Conservation (phyloP, 352 stramenopile species). For the Blastocystis sp. region DNA sequence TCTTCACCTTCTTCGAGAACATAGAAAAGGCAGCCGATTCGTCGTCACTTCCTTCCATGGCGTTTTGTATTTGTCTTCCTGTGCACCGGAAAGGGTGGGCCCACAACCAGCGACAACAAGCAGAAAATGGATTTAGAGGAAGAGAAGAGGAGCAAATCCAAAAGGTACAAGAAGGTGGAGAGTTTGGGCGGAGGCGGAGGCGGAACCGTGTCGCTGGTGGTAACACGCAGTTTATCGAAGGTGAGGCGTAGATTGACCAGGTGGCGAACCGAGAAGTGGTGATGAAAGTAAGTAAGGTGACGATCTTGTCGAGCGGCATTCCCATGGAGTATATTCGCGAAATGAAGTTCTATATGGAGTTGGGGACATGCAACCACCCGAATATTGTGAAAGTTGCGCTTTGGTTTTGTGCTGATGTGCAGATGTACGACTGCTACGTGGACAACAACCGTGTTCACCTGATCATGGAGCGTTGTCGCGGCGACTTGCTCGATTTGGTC, state of each 20-base stretch:
- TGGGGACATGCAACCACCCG: constrained; percentile 18
- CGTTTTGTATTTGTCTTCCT: neutral
- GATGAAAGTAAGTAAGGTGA: constrained; percentile 21
- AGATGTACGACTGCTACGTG: constrained; percentile 60
- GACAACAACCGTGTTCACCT: constrained; percentile 24
- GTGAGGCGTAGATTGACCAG: constrained; percentile 12
- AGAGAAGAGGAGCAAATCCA: neutral
- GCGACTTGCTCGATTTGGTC: constrained; percentile 39
- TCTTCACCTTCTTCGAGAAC: constrained; percentile 64
- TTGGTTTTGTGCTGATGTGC: neutral
- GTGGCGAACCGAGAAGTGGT: constrained; percentile 34
- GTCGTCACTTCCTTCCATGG: constrained; percentile 42
- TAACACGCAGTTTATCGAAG: neutral
- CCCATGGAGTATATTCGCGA: constrained; percentile 64
- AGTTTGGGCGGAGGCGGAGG: constrained; percentile 43
- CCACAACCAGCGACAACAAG: neutral
- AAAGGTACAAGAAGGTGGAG: constrained; percentile 41
- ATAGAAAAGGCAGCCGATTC: constrained; percentile 26
- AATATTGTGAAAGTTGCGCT: constrained; percentile 44
- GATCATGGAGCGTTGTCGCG: constrained; percentile 38
- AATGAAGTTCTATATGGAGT: constrained; percentile 59
- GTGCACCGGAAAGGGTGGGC: neutral
- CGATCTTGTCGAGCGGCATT: constrained; percentile 13
- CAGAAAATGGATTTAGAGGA: neutral
- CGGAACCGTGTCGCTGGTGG: constrained; percentile 29